Percentiles rank a stretch among this genome's conserved stretches.
These are phyloP conservation scores for Parafenestella ontariensis DNA, from an alignment of 2,329 filamentous ascomycete species.

Conservation along the genomic window DNA sequence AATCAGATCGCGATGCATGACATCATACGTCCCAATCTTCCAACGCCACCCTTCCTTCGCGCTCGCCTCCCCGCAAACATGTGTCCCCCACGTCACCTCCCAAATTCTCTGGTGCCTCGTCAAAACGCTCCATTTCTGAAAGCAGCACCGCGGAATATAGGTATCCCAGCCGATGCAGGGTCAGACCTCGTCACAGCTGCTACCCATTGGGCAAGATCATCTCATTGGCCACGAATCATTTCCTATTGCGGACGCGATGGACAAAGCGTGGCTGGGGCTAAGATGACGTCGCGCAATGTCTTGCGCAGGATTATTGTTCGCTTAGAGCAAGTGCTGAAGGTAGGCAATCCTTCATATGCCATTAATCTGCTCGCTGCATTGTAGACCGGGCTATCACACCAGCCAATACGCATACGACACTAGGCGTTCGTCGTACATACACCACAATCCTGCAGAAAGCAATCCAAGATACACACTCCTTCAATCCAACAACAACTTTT, in stretches of 20 bases:
- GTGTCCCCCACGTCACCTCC: background rate
- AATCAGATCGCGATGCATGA: conserved; percentile 16
- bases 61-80: conserved; percentile 7
- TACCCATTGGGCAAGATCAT: conserved; percentile 10
- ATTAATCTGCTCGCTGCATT: background rate
- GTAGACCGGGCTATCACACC: background rate
- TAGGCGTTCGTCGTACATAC: background rate
- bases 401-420: background rate
- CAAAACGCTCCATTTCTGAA: conserved; percentile 3
- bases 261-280: conserved; percentile 18
- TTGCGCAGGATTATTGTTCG: conserved; percentile 8
- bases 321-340: conserved; percentile 3
- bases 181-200: conserved; percentile 3
- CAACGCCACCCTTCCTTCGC: conserved; percentile 11
- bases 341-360: conserved; percentile 9
- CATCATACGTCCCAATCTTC: conserved; percentile 18
- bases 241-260: conserved; percentile 12
- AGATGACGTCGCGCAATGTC: conserved; percentile 21
- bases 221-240: conserved; percentile 25
- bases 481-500: background rate
- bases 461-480: background rate
- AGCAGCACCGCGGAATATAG: conserved; percentile 1
- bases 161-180: background rate
- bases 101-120: background rate
- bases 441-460: background rate